These are phyloP conservation scores for Dovyalis caffra DNA, from an alignment of 345 rosid genomes.

Conservation along the genomic window DNA sequence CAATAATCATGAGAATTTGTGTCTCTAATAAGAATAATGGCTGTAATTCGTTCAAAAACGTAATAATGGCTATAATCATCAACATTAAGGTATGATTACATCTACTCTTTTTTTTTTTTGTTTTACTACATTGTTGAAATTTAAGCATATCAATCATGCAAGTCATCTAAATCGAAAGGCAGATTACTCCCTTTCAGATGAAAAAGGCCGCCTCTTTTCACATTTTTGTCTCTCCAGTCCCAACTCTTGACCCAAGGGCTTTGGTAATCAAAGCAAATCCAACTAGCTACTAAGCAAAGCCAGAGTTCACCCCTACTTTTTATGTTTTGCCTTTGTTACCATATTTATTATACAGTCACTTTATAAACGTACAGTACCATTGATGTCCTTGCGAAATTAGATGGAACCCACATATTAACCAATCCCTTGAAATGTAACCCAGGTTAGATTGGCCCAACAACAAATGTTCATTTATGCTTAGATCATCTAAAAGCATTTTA, in stretches of 20 bases:
- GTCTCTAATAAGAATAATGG: neutral
- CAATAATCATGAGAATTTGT: neutral
- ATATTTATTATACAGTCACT: neutral
- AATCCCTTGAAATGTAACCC: conserved; percentile 1
- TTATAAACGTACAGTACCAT: neutral
- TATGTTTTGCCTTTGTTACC: too few species aligned
- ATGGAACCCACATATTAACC: conserved; percentile 8
- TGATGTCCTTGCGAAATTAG: neutral
- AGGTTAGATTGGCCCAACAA: conserved; percentile 1
- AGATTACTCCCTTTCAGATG: neutral
- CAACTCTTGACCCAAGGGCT: too few species aligned
- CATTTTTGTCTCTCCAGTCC: neutral
- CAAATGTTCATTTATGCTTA: too few species aligned
- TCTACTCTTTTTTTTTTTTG: neutral
- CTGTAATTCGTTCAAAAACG: neutral
- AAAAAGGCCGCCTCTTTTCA: neutral
- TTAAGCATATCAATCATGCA: neutral
- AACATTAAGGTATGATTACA: neutral
- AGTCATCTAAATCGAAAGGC: neutral
- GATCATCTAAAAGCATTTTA: too few species aligned
- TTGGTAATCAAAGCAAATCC: too few species aligned
- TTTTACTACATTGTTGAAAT: neutral
- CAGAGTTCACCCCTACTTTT: too few species aligned
- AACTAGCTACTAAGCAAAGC: too few species aligned
- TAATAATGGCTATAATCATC: conserved; percentile 2